A percentile compares a stretch with the other conserved stretches of the same genome.
Evolutionary conservation across 2,329 filamentous ascomycete species (phyloP).

Genomic region (Penicillium capsulatum): DNA sequence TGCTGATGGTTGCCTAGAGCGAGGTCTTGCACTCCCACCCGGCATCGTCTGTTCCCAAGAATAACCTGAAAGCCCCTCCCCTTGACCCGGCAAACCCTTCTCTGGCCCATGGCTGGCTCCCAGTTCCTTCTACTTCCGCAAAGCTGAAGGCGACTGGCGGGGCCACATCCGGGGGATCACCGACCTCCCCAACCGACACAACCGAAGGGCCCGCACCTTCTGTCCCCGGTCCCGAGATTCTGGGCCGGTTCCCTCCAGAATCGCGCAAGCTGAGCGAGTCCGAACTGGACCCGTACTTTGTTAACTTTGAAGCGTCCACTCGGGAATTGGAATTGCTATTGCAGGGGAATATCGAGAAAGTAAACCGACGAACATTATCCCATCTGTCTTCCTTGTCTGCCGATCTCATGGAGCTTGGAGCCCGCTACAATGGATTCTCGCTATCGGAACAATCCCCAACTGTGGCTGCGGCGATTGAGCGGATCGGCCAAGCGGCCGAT

Average conservation of each 20-base stretch:
- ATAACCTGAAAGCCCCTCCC: constrained; percentile 90
- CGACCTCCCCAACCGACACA: constrained; percentile 46
- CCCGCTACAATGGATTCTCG: constrained; percentile 95
- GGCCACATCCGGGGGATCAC: constrained; percentile 40
- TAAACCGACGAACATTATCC: constrained; percentile 81
- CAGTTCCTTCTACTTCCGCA: constrained; percentile 77
- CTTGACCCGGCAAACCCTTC: constrained; percentile 91
- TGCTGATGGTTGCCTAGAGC: constrained; percentile 53
- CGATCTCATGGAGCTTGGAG: constrained; percentile 88
- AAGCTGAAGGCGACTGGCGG: constrained; percentile 64
- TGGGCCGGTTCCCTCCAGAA: constrained; percentile 78
- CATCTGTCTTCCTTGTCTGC: constrained; percentile 79
- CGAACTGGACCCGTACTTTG: constrained; percentile 93
- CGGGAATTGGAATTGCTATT: constrained; percentile 85
- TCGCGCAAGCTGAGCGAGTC: constrained; percentile 73
- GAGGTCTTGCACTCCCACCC: constrained; percentile 94
- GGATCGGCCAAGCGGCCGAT: constrained; percentile 89
- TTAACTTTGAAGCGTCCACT: constrained; percentile 85
- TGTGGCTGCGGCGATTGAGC: constrained; percentile 87
- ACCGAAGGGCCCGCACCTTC: constrained; percentile 55
- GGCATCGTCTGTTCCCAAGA: constrained; percentile 86
- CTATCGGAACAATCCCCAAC: constrained; percentile 86
- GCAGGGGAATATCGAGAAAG: constrained; percentile 92
- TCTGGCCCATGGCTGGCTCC: constrained; percentile 78
- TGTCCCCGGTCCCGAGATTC: constrained; percentile 59